phyloP scores from a whole-genome alignment of 305 asterid genomes.

The Solanum aculeatissimum region DNA sequence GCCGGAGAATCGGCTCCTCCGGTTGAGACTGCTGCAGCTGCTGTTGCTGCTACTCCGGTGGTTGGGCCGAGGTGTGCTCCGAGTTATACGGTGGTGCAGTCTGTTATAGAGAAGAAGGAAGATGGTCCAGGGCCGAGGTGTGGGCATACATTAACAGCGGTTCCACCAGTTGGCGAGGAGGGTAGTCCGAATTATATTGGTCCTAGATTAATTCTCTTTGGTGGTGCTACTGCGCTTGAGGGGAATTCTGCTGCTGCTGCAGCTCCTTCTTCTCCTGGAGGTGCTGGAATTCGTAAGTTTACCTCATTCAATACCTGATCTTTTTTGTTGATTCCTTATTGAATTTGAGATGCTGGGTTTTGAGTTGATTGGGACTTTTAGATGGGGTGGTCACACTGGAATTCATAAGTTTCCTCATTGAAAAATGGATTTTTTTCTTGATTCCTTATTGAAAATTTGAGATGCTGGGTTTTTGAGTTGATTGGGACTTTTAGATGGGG shows the following conservation, averaged over 20 bases:
- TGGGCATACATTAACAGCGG: conserved; percentile 90
- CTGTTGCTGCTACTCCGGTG: conserved; percentile 17
- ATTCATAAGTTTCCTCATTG: too few species aligned
- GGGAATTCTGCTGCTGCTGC: conserved; percentile 68
- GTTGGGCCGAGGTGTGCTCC: conserved; percentile 95
- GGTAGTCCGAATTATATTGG: conserved; percentile 82
- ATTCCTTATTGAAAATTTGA: not conserved
- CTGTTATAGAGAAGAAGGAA: conserved; percentile 72
- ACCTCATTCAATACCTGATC: not conserved
- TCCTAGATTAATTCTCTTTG: conserved; percentile 75
- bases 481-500: too few species aligned
- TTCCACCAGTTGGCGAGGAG: conserved; percentile 96
- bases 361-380: not conserved
- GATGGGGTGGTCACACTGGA: not conserved
- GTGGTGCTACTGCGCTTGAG: conserved; percentile 97
- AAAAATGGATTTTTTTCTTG: not conserved
- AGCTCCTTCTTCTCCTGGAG: conserved; percentile 93
- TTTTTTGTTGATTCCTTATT: not conserved
- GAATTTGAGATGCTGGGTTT: not conserved
- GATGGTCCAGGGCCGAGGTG: conserved; percentile 99
- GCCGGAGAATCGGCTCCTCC: conserved; percentile 14
- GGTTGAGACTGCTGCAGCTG: conserved; percentile 15
- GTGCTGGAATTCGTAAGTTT: conserved; percentile 86
- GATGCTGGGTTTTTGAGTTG: too few species aligned
- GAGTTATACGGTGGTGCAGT: conserved; percentile 60